Conservation (phyloP, 1,284 basidiomycete species). For the Tilletia indica region DNA sequence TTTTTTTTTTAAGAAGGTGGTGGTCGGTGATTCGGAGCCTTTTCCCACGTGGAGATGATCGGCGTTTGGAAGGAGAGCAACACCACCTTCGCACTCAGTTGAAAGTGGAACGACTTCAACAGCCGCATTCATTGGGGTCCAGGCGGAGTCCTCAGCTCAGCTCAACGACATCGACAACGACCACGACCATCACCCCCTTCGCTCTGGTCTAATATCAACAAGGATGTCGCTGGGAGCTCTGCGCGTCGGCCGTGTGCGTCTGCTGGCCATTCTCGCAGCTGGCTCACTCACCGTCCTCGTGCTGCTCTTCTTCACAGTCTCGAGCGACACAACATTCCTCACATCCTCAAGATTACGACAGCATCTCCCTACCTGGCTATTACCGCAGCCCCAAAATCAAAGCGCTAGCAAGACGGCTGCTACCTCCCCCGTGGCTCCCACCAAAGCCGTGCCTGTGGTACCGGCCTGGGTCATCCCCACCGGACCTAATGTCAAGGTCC, state of each 20-base stretch:
- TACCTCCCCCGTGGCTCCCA: not conserved
- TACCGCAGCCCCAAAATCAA: not conserved
- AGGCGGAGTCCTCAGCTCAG: too few species aligned
- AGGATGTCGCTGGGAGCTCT: not conserved
- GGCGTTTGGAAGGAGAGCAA: not conserved
- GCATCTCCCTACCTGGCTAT: not conserved
- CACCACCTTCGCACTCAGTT: not conserved
- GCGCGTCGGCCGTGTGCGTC: not conserved
- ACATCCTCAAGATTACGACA: not conserved
- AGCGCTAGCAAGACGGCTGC: not conserved
- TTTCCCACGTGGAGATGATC: not conserved
- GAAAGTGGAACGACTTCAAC: too few species aligned
- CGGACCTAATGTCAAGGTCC: constrained; percentile 14
- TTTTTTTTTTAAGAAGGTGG: too few species aligned
- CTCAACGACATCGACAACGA: too few species aligned
- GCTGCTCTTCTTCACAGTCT: constrained; percentile 4
- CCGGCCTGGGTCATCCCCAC: not conserved
- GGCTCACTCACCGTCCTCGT: not conserved
- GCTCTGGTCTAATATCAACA: not conserved
- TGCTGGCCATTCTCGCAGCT: not conserved
- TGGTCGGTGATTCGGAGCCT: not conserved
- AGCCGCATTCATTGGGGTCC: too few species aligned
- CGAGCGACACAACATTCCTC: constrained; percentile 4
- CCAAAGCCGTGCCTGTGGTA: too few species aligned
- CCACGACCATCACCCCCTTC: too few species aligned